Conservation (phyloP, 2,329 filamentous ascomycete species). For the Tolypocladium tropicale region DNA sequence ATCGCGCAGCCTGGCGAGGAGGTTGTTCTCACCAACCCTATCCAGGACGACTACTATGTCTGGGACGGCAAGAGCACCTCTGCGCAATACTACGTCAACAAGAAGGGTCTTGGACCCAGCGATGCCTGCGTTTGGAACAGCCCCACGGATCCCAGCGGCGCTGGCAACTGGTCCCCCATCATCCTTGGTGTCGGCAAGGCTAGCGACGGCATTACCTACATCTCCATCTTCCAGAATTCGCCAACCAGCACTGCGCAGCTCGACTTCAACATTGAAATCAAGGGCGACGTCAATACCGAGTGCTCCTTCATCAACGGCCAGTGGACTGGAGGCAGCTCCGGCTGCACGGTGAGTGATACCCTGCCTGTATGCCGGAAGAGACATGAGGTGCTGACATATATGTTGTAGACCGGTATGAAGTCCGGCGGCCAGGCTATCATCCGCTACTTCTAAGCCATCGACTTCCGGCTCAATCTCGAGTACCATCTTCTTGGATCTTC, state of each 20-base stretch:
- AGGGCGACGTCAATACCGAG: slow-evolving; percentile 45
- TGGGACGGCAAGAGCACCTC: slow-evolving; percentile 69
- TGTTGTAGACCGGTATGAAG: slow-evolving; percentile 32
- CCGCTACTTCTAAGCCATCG: slow-evolving; percentile 27
- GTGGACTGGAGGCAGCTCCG: slow-evolving; percentile 47
- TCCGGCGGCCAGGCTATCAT: slow-evolving; percentile 31
- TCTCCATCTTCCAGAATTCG: slow-evolving; percentile 76
- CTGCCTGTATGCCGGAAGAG: not conserved
- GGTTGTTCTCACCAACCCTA: slow-evolving; percentile 63
- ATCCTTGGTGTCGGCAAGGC: slow-evolving; percentile 74
- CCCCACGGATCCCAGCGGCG: slow-evolving; percentile 34
- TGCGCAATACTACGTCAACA: slow-evolving; percentile 96
- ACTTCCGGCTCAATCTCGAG: slow-evolving; percentile 6
- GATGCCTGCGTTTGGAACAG: slow-evolving; percentile 69
- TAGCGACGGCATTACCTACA: slow-evolving; percentile 54
- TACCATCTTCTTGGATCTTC: slow-evolving; percentile 21
- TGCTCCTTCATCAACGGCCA: slow-evolving; percentile 59
- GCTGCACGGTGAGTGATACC: slow-evolving; percentile 67
- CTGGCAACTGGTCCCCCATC: slow-evolving; percentile 80
- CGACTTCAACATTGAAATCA: slow-evolving; percentile 70
- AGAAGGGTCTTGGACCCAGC: slow-evolving; percentile 53
- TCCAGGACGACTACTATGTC: slow-evolving; percentile 61
- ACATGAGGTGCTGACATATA: not conserved
- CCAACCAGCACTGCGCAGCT: slow-evolving; percentile 63
- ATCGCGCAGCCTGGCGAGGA: slow-evolving; percentile 48